Evolutionary conservation across 2,329 filamentous ascomycete species (phyloP), one percentile per base, ranked within the genome.

Genomic region (Cordyceps militaris): DNA sequence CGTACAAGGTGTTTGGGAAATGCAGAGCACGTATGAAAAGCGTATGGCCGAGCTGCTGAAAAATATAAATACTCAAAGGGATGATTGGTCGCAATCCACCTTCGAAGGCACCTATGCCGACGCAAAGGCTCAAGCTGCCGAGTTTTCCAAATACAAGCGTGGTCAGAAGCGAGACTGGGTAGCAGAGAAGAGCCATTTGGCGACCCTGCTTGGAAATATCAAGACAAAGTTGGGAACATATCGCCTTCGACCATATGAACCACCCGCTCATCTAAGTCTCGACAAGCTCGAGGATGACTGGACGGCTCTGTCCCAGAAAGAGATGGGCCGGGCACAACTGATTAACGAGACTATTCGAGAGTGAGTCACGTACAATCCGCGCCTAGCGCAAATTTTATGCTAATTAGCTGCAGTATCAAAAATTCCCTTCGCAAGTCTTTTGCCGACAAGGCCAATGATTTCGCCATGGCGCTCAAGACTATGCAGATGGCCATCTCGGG

Each of bases 1-100:
- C 71, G 97, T 99, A 94, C 91, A 97, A 70, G 94, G 94, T 23
- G 93, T 94, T 9, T 99, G 94, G 94, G 93, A 97, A 74, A 99
- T 99, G 94, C 92, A 99, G 73, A 96, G 91, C 69, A 89, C 88
- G 30, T 99, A 93, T 70, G 94, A 99, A 77, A 82, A 88, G 67
- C 84, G 94, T 60, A 96, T 97, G 89, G 84, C 84, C 59, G 89
- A 86, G 63, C 79, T 99, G 42, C 77, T 97, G 62, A 80, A 84
- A 64, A 80, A 85, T 62, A 91, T 97, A 65, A 79, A 80, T 26
- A 80, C 81, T 62, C 91, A 96, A 71, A 80, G 86, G 50, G 79
- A 87, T 56, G 72, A 79, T 59, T 99, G 94, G 94, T 81, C 87
- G 63, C 81, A 84, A 48, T 84, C 93, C 11, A 85, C 79, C 24